Evolutionary conservation across 108 stramenopile species (phyloP).

Genomic region (Nannochloropsis granulata): DNA sequence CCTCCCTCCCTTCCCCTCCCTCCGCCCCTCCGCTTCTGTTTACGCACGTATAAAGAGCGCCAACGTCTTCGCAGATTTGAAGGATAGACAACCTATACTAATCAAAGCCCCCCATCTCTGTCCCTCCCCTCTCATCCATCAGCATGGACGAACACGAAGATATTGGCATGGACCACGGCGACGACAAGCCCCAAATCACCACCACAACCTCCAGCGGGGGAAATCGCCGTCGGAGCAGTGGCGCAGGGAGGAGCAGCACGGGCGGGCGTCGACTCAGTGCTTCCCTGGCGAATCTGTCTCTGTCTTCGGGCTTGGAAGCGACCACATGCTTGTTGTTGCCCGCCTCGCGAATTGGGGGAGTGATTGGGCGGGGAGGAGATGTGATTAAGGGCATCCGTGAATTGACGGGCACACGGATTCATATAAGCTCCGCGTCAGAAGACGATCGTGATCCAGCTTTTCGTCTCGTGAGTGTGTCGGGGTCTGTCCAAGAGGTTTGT

Average conservation of each 20-base stretch:
- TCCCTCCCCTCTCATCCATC: neutral
- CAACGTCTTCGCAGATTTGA: too few species aligned
- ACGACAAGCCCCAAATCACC: neutral
- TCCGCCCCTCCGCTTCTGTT: neutral
- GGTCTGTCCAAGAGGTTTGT: neutral
- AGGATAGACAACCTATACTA: neutral
- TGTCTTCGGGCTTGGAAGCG: neutral
- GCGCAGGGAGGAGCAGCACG: neutral
- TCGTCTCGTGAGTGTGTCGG: neutral
- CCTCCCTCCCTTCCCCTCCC: neutral
- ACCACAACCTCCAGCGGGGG: neutral
- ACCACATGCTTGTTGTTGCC: neutral
- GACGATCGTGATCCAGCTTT: neutral
- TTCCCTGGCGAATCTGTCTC: neutral
- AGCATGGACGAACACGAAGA: neutral
- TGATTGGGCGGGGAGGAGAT: neutral
- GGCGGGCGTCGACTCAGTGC: neutral
- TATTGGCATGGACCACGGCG: neutral
- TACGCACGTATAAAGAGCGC: neutral
- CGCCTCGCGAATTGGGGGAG: neutral
- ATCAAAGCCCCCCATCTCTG: neutral
- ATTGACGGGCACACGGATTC: neutral
- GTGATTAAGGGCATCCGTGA: neutral
- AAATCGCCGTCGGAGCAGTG: neutral
- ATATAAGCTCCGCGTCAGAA: neutral